Evolutionary conservation across 192 early-diverging fungal genomes (phyloP).

Genomic region (Coemansia sp.): DNA sequence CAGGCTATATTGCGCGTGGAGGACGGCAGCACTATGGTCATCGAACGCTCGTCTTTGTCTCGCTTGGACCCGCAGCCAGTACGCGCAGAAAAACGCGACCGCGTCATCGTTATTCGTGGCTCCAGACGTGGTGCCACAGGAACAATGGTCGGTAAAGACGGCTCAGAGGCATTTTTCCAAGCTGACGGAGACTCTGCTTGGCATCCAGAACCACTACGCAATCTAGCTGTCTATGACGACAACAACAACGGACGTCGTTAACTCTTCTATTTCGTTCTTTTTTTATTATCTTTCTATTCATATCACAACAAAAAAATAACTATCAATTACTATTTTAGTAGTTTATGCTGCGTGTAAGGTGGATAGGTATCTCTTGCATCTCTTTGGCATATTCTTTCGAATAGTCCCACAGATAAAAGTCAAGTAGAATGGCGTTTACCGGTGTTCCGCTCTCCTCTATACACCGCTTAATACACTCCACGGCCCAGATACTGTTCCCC

Average conservation of each 20-base stretch:
- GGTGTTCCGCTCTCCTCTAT: constrained; percentile 16
- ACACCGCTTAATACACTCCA: constrained; percentile 58
- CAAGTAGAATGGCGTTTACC: constrained; percentile 80
- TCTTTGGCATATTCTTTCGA: constrained; percentile 67
- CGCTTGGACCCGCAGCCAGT: constrained; percentile 55
- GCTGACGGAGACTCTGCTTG: constrained; percentile 53
- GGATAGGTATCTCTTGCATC: constrained; percentile 64
- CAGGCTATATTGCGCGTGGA: constrained; percentile 55
- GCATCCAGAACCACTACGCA: constrained; percentile 48
- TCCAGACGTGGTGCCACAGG: constrained; percentile 63
- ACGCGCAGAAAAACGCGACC: constrained; percentile 71
- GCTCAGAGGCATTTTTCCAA: constrained; percentile 74
- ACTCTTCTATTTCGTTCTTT: not conserved
- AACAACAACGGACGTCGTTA: not conserved
- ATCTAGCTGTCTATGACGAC: constrained; percentile 44
- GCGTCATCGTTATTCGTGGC: constrained; percentile 70
- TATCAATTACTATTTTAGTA: constrained; percentile 52
- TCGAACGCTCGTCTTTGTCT: constrained; percentile 39
- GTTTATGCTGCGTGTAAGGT: constrained; percentile 65
- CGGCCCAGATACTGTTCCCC: constrained; percentile 78
- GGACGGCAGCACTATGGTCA: constrained; percentile 50
- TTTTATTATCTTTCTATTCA: not conserved
- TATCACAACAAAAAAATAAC: not conserved
- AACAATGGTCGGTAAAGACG: constrained; percentile 72
- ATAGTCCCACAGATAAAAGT: constrained; percentile 89